Evolutionary conservation across 352 stramenopile species (phyloP), one percentile per base, ranked within the genome.

Genomic region (Bremia lactucae): DNA sequence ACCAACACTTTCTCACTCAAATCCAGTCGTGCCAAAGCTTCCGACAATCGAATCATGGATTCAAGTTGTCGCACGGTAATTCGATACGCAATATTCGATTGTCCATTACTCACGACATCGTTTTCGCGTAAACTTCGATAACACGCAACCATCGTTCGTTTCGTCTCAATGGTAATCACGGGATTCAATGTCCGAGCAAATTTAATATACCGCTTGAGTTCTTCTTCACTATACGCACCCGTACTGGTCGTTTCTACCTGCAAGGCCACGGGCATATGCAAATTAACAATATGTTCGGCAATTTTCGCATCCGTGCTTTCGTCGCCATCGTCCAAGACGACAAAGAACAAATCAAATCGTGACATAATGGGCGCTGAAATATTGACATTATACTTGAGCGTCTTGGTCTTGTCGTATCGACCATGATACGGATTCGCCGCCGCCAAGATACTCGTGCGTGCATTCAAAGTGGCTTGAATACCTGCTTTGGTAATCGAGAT

Each of bases 301-400:
- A 99, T 97, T 34, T 83, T 86, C 14, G 78, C 72, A 72, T 99
- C 96, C 1, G 83, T 81, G 4, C 76, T 64, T 38, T 97, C 92
- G 46, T 98, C 93, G 46, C 93, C 97, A 52, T 98, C 95, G 67
- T 99, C 96, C n/a, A 98, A 49, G 31, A 92, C 83, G 24, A 99
- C 92, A 74, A 99, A 99, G 51, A 99, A 98, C 23, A 99, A 65
- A 67, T 99, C 96, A 58, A 99, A 99, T 39, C 96, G 88, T 58
- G 86, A 97, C 71, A 99, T 95, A 66, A 99, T 99, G 4, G 96
- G 89, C 28, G 95, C 88, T 18, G 72, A 87, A 51, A 97, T 93
- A 49, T 94, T 85, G 10, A 95, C 76, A 46, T 92, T 90, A 54
- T 88, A 87, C 60, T 88, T 86, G 49, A 89, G 68, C 29, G 79